Conservation (phyloP, 2,329 filamentous ascomycete genomes). For the Neofusicoccum umdonicola region DNA sequence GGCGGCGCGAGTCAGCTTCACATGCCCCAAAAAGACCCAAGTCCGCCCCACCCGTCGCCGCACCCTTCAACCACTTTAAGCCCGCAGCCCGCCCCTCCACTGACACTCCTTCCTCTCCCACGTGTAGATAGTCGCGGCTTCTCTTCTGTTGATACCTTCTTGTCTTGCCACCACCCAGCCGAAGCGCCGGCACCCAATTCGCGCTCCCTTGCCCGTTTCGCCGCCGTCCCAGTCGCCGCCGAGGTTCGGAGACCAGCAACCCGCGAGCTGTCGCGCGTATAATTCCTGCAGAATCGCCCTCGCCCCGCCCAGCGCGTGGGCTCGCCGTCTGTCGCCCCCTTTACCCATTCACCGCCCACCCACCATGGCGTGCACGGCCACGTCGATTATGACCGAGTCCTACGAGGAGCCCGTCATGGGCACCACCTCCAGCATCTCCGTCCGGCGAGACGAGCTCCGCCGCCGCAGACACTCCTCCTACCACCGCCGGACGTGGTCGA, state of each 20-base stretch:
- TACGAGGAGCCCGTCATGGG: constrained; percentile 46
- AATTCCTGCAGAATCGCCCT: neutral
- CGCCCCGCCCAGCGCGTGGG: neutral
- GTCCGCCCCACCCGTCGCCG: constrained; percentile 1
- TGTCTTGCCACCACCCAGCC: neutral
- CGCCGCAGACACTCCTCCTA: constrained; percentile 49
- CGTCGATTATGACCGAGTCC: constrained; percentile 28
- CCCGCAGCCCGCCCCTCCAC: neutral
- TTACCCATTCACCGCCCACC: neutral
- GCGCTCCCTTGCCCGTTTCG: neutral
- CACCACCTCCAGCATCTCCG: constrained; percentile 36
- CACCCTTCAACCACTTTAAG: constrained; percentile 4
- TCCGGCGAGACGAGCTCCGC: constrained; percentile 31
- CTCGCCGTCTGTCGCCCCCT: neutral
- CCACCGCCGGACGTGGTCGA: constrained; percentile 42
- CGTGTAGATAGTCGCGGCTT: constrained; percentile 12
- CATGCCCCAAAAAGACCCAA: neutral
- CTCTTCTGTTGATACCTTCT: neutral
- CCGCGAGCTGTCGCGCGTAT: neutral
- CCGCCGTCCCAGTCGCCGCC: neutral
- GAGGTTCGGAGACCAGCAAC: neutral
- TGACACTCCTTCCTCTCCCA: neutral
- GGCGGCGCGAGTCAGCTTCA: constrained; percentile 12
- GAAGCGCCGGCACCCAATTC: neutral
- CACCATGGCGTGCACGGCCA: constrained; percentile 27